These are phyloP conservation scores for Borovskyia barvae DNA, from an alignment of 208 protist species.

Conservation along the genomic window DNA sequence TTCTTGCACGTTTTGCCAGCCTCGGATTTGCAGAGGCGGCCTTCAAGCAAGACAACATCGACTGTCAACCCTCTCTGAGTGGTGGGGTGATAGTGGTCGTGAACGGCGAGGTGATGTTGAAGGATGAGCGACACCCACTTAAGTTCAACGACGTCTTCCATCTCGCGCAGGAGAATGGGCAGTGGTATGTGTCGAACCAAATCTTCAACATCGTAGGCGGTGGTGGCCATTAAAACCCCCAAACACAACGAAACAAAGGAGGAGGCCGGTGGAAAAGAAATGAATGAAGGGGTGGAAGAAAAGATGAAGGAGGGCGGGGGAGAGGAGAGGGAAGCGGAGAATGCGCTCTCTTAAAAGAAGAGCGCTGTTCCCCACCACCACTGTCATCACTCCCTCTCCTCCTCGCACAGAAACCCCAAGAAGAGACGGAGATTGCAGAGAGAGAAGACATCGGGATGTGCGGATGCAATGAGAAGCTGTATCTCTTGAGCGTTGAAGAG, in stretches of 20 bases:
- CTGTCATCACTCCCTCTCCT: no score
- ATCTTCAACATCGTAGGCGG: constrained; percentile 88
- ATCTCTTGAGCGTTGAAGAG: no score
- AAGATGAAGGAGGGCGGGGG: no score
- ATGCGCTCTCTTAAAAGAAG: no score
- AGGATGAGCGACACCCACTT: constrained; percentile 76
- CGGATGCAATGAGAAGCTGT: no score
- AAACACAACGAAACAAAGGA: neutral
- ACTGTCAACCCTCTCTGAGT: constrained; percentile 78
- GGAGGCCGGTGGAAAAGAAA: no score
- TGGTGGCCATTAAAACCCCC: constrained; percentile 49
- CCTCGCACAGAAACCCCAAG: no score
- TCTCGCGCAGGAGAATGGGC: constrained; percentile 60
- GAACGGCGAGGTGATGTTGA: constrained; percentile 81
- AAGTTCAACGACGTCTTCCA: constrained; percentile 92
- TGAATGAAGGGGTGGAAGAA: no score
- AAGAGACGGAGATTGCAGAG: no score
- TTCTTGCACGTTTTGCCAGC: constrained; percentile 78
- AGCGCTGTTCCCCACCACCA: no score
- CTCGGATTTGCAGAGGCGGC: constrained; percentile 71
- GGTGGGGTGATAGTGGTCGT: constrained; percentile 79
- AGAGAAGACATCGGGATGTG: no score
- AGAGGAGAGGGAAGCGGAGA: no score
- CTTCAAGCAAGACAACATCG: constrained; percentile 79
- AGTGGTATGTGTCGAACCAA: constrained; percentile 89